Conservation (phyloP, 257 asterid species). For the Capsicum chinense region DNA sequence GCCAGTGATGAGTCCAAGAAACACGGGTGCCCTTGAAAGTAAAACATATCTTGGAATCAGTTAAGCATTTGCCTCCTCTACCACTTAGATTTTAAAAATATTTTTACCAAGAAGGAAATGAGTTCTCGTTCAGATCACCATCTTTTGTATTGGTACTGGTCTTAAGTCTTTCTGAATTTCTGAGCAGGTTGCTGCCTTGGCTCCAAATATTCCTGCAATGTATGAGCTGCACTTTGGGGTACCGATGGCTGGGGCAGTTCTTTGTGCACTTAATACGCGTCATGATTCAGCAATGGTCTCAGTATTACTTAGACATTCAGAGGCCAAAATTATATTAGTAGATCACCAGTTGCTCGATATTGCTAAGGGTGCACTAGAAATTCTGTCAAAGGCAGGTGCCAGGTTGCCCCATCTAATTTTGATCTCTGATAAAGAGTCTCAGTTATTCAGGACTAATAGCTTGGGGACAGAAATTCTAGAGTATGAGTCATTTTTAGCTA, state of each 20-base stretch:
- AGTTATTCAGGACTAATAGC: neutral
- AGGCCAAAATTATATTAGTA: conserved; percentile 21
- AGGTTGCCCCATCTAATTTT: conserved; percentile 18
- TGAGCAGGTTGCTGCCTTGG: conserved; percentile 9
- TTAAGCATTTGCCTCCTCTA: conserved; percentile 6
- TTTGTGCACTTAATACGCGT: conserved; percentile 22
- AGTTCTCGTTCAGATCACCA: neutral
- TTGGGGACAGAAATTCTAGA: neutral
- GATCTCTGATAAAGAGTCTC: neutral
- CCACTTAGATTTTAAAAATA: neutral
- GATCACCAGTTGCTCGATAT: conserved; percentile 15
- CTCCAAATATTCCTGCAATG: conserved; percentile 21
- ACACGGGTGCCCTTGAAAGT: neutral
- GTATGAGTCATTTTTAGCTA: conserved; percentile 19
- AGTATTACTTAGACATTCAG: conserved; percentile 20
- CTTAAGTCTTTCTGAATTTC: neutral
- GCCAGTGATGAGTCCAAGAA: neutral
- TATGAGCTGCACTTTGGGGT: conserved; percentile 24
- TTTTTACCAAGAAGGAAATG: neutral
- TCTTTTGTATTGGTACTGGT: neutral
- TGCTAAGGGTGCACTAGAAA: conserved; percentile 23
- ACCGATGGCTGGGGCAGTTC: conserved; percentile 28
- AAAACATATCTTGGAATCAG: neutral
- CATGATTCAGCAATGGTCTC: conserved; percentile 26
- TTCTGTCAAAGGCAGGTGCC: conserved; percentile 9